Conservation (phyloP, 1,284 basidiomycete genomes). For the Ustanciosporium gigantosporum region DNA sequence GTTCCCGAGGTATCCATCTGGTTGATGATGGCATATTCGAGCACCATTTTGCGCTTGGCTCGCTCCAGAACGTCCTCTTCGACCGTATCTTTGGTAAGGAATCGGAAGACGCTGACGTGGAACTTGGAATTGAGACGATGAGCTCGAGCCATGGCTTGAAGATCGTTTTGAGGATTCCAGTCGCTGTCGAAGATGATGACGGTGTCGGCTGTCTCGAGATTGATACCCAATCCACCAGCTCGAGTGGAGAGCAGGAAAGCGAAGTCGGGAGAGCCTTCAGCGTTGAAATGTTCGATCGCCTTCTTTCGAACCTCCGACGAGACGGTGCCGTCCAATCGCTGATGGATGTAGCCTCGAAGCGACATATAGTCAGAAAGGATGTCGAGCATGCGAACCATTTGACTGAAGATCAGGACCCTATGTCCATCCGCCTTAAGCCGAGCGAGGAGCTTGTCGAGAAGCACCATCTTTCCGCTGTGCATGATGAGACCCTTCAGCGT, state of each 20-base stretch:
- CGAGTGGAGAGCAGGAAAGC: constrained; percentile 59
- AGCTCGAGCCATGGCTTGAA: constrained; percentile 98
- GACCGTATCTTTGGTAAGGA: constrained; percentile 98
- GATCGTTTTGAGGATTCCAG: constrained; percentile 95
- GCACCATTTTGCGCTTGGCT: constrained; percentile 98
- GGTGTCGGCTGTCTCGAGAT: constrained; percentile 82
- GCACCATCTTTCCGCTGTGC: constrained; percentile 65
- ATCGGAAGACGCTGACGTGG: constrained; percentile 94
- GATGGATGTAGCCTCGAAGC: constrained; percentile 81
- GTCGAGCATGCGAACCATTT: constrained; percentile 99
- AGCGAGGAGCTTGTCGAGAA: constrained; percentile 63
- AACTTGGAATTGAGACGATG: constrained; percentile 69
- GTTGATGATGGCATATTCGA: constrained; percentile 99
- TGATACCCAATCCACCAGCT: constrained; percentile 60
- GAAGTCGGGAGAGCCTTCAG: constrained; percentile 72
- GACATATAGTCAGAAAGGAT: constrained; percentile 97
- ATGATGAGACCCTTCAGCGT: constrained; percentile 64
- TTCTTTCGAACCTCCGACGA: constrained; percentile 81
- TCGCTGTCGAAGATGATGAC: constrained; percentile 92
- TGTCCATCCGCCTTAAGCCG: constrained; percentile 64
- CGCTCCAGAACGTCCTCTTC: constrained; percentile 98
- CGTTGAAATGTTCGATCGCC: constrained; percentile 77
- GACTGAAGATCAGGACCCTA: constrained; percentile 70
- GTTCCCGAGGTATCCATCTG: constrained; percentile 99
- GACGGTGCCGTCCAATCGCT: constrained; percentile 77